Base-by-base conservation (phyloP, 169 alveolate genomes). In the Babesia ovata region DNA sequence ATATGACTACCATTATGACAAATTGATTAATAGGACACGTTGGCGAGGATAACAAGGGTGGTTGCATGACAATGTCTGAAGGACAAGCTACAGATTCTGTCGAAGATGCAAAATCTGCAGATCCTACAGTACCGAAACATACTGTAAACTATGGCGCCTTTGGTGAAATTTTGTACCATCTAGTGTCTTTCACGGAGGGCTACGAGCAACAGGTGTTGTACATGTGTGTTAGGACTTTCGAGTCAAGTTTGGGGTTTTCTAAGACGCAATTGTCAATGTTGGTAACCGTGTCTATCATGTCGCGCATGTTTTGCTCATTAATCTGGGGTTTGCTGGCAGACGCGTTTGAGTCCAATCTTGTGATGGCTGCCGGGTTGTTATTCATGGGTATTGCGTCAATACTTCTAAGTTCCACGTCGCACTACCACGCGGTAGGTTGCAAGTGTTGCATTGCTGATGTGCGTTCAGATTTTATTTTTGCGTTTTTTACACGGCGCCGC, bases 281-380 rank as follows among this genome's bases (percentile, higher is more conserved):
- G 50, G 87, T 92, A 6, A 83, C 91, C 53, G 94, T 91, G n/a
- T 97, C 94, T 65, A 87, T 91, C n/a, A 82, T 94, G 74, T 87
- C 93, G 70, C 86, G 93, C 58, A 91, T 95, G 22, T 60, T 91
- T 21, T 88, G 86, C 69, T 86, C 95, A 60, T 96, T 97, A 12
- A 70, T 94, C 29, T 94, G 97, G 98, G 98, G 98, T 14, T 88
- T 75, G 33, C 79, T 93, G 56, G 90, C 96, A 14, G 98, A 94
- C 71, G 89, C 85, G 53, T 87, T 84, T 76, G 93, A 95, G 22
- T 67, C 94, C 69, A 88, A 91, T 59, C 87, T 91, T 86, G 86
- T 94, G 70, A 72, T 92, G 46, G 94, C 92, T 29, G 81, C 87
- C 49, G 98, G 95, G 22, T 82, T 93, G 26, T 73, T 91, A 13